Base-by-base conservation (phyloP, 805 yeast genomes). In the Candida namnaoensis region DNA sequence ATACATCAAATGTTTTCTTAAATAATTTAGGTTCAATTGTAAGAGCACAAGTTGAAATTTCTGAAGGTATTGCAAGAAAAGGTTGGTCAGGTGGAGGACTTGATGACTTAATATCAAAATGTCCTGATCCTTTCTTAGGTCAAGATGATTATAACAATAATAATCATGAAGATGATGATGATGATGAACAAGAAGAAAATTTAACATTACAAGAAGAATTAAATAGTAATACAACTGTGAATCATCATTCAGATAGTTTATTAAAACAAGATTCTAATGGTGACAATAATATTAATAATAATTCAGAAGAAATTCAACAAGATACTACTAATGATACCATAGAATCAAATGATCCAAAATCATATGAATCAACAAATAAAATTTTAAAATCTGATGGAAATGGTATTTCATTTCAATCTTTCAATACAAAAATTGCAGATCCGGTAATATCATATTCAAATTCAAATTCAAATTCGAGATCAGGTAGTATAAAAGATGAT, bases 71-170 rank as follows among this genome's bases (percentile, higher is more conserved):
- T 23, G 95, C 95, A 0, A 69, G 78, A 43, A 88, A 88, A 54
- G 93, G 95, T 5, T 81, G 88, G 86, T 72, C 82, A 5, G 95
- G 95, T 12, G 93, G 91, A 26, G 95, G 95, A 0, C 62, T 88
- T 32, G 95, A 87, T 53, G 80, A 74, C 25, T 62, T 84, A 41
- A 64, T 84, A 24, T 66, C 76, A 2, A 66, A 72, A 32, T 78
- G 85, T 34, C 82, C 83, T 1, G 93, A 83, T 56, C 83, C 84
- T 1, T 78, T 78, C 51, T 69, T 30, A 12, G 33, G 49, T 1
- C 36, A 37, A 5, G 53, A 51, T 7, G 52, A 50, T n/a, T 44
- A 47, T 11, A 52, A 48, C 5, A 44, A 41, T 7, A 47, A 44
- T 12, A 46, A 44, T 13, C 41, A 41, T 15, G 40, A 37, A 40